phyloP scores from a whole-genome alignment of 225 moss, liverwort and hornwort genomes.

The Straminergon stramineum region DNA sequence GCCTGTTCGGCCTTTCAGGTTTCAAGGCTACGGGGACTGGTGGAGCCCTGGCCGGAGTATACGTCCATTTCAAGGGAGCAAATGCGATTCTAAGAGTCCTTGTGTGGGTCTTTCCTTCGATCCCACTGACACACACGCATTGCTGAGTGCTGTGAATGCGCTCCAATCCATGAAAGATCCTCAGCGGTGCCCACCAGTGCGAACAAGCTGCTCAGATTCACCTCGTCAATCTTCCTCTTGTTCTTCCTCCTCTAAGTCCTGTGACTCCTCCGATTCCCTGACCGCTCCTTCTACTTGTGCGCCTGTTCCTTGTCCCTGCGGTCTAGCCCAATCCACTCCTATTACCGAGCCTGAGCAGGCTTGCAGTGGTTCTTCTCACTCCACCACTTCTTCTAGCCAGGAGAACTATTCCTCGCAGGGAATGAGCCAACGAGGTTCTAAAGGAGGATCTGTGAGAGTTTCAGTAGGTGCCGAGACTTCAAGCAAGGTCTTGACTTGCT shows the following conservation, averaged over 20 bases:
- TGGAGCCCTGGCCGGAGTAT: not conserved
- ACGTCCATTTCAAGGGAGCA: not conserved
- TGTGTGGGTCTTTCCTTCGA: conserved; percentile 10
- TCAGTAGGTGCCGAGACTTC: not conserved
- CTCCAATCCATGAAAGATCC: conserved; percentile 17
- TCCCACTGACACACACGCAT: conserved; percentile 23
- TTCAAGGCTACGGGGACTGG: not conserved
- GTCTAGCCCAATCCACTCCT: not conserved
- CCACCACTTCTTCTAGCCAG: not conserved
- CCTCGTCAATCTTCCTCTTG: not conserved
- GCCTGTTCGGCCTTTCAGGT: not conserved
- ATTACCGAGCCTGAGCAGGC: not conserved
- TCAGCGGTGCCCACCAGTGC: not conserved
- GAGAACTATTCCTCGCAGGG: not conserved
- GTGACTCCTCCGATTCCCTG: not conserved
- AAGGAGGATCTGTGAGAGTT: not conserved
- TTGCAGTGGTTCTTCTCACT: not conserved
- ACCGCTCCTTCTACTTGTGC: not conserved
- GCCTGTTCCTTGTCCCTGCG: not conserved
- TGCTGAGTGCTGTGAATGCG: conserved; percentile 19
- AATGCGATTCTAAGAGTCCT: not conserved
- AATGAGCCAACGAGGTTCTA: not conserved
- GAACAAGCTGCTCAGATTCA: not conserved
- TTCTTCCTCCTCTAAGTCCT: not conserved
- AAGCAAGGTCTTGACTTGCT: not conserved